phyloP scores from a whole-genome alignment of 805 yeast genomes.

The Saccharomyces jurei region DNA sequence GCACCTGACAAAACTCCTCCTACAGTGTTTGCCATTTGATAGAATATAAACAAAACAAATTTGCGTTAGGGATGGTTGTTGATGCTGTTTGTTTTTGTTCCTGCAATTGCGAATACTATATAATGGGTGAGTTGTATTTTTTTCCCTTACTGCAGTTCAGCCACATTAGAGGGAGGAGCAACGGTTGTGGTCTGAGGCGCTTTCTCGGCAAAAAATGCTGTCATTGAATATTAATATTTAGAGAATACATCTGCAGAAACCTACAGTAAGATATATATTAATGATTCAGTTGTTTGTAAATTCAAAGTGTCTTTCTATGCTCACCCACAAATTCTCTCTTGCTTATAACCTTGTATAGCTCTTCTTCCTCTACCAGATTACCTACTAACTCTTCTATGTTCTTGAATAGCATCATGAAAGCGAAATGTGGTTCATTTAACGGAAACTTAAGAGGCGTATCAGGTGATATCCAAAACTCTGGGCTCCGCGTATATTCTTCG shows the following conservation, averaged over 20 bases:
- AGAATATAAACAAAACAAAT: not conserved
- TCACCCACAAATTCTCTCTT: not conserved
- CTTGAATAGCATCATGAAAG: conserved; percentile 34
- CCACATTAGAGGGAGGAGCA: not conserved
- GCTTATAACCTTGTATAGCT: not conserved
- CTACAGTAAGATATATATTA: not conserved
- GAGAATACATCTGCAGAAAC: not conserved
- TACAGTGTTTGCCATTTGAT: conserved; percentile 24
- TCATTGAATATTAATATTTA: not conserved
- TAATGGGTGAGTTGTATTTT: not conserved
- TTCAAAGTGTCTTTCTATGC: not conserved
- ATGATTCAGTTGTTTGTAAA: not conserved
- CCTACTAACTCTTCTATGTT: conserved; percentile 15
- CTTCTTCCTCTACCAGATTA: not conserved
- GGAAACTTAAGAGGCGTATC: conserved; percentile 65
- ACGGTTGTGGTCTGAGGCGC: not conserved
- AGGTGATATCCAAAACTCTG: conserved; percentile 52
- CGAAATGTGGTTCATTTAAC: conserved; percentile 57
- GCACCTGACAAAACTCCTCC: conserved; percentile 69
- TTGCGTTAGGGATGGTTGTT: not conserved
- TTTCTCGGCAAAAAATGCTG: not conserved
- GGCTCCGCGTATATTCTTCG: conserved; percentile 22
- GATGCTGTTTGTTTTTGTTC: not conserved
- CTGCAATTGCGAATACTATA: no score
- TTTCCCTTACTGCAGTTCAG: not conserved